phyloP scores from a whole-genome alignment of 2,329 filamentous ascomycete genomes.

The Botrytis galanthina region DNA sequence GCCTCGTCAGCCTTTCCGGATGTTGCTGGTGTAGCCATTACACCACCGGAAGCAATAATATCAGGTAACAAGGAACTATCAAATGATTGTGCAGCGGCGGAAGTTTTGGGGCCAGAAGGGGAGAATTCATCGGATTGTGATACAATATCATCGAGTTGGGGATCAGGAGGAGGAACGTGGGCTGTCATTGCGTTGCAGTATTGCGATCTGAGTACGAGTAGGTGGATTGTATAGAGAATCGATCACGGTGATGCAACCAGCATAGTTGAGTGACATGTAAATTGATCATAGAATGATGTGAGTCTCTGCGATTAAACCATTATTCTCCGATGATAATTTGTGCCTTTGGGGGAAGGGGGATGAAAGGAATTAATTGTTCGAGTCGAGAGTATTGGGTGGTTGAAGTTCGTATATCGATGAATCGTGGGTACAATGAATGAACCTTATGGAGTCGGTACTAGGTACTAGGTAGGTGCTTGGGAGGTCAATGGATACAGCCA shows the following conservation, averaged over 20 bases:
- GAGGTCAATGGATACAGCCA: neutral
- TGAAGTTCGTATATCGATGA: neutral
- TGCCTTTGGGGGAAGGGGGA: neutral
- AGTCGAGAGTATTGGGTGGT: neutral
- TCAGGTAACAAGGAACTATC: constrained; percentile 29
- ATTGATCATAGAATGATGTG: neutral
- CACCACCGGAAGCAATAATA: constrained; percentile 22
- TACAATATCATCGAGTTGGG: constrained; percentile 32
- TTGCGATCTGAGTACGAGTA: neutral
- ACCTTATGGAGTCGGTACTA: neutral
- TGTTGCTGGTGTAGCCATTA: constrained; percentile 20
- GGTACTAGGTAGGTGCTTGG: neutral
- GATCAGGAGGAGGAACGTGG: constrained; percentile 30
- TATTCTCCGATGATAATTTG: neutral
- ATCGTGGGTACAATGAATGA: neutral
- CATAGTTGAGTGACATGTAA: constrained; percentile 26
- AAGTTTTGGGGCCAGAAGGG: constrained; percentile 33
- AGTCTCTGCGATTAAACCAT: neutral
- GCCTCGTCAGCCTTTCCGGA: constrained; percentile 29
- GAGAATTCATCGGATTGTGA: constrained; percentile 36
- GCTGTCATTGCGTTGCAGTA: constrained; percentile 29
- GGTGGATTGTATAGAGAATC: neutral
- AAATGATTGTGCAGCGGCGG: constrained; percentile 31
- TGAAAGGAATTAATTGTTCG: neutral
- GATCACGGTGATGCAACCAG: constrained; percentile 23